Base-by-base conservation (phyloP, 257 asterid species). In the Fraxinus cuspidata region DNA sequence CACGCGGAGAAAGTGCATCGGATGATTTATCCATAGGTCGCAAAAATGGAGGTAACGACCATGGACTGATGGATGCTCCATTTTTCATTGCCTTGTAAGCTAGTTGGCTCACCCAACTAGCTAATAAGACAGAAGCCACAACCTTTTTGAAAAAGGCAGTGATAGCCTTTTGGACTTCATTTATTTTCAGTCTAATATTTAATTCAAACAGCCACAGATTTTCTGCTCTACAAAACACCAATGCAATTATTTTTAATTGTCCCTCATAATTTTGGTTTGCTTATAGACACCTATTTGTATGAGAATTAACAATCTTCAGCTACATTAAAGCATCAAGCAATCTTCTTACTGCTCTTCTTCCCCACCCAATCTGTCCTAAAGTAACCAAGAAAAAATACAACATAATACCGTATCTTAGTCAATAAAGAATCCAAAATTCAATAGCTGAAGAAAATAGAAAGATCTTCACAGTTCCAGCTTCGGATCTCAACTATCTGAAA, bases 401-500 rank as follows among this genome's bases (percentile, higher is more conserved):
- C 31, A 63, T 25, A 25, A 25, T 7, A 25, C 3, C 1, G 34
- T 63, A 25, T 25, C 69, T 29, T 23, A 3, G 27, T 25, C 69
- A 63, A 23, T 23, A 13, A 60, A 25, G 18, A 23, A 25, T 13
- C n/a, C 47, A 51, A 38, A 68, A 70, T 31, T 9, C 73, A 21
- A 65, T 29, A 71, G 56, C 19, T 70, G 68, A 29, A 56, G n/a
- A 0, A 10, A 7, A 5, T 3, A 6, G 28, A 69, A 29, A 72
- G 73, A 81, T 76, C 78, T 75, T 70, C 16, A 76, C 4, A 53
- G 68, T 25, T 76, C 75, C 12, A 58, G 31, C 27, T 44, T 78
- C 42, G 23, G 25, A 82, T 79, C 76, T 76, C n/a, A 32, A 73
- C 18, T 23, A 77, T 49, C 13, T 78, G 74, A 72, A 63, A 66